Evolutionary conservation across 441 rosid genomes (phyloP), one percentile per base, ranked within the genome.

Genomic region (Hura crepitans): DNA sequence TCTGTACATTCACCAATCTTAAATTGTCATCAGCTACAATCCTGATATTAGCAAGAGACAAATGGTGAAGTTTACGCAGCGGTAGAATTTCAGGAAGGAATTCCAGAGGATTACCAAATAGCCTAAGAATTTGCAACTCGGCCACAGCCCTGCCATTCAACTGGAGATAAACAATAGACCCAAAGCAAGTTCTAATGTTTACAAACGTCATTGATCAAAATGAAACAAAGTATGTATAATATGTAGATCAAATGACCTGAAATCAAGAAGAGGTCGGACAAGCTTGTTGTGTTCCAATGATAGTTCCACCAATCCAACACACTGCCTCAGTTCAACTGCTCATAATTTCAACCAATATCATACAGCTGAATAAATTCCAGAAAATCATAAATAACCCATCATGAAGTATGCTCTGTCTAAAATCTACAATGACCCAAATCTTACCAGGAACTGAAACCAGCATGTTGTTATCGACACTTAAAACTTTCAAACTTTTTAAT

Each of bases 51-150:
- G 94, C 99, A 69, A 95, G 90, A 72, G 99, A 86, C 82, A 95
- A 77, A 76, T 95, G 97, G 47, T 87, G 93, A 72, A 95, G 92
- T 85, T 92, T 92, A 78, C 77, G 88, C 55, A 95, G 78, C 4
- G 97, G 97, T 75, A 95, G 77, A 80, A 95, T 92, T 77, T 95
- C 99, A 59, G 99, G 99, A 77, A 95, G 97, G 78, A 90, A 95
- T 68, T 95, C 99, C 73, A 95, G 88, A 68, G 99, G 99, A 69
- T 95, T 95, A 33, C 97, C 97, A 81, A 95, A 95, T 58, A 95
- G 86, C 79, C 96, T 83, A 47, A 95, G 88, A 85, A 89, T 89
- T 73, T 81, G 83, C 65, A 95, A 77, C 81, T 86, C 96, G 74
- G 96, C 69, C 97, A 92, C 88, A 42, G 96, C 97, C 87, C 97